phyloP scores from a whole-genome alignment of 148 eudicot genomes.

The Talinum fruticosum region DNA sequence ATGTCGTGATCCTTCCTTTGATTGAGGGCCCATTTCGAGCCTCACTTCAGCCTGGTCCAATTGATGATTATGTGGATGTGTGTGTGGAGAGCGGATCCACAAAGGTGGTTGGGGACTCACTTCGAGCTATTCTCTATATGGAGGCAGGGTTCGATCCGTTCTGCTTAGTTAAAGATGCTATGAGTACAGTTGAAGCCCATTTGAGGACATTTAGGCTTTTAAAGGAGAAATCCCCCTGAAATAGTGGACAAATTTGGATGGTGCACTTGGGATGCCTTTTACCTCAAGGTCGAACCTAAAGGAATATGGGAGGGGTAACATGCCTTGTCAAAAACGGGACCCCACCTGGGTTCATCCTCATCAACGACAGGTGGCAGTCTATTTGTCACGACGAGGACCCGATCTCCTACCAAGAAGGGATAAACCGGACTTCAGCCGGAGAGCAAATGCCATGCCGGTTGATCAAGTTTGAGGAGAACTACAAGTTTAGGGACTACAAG shows the following conservation, averaged over 20 bases:
- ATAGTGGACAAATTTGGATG: conserved; percentile 90
- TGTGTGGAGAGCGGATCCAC: conserved; percentile 83
- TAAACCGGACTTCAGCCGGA: conserved; percentile 78
- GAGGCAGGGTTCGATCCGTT: conserved; percentile 68
- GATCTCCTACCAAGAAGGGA: conserved; percentile 54
- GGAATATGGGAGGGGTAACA: conserved; percentile 77
- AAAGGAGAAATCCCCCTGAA: conserved; percentile 66
- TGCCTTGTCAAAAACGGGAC: conserved; percentile 67
- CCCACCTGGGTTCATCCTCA: conserved; percentile 78
- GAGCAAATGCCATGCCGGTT: conserved; percentile 97
- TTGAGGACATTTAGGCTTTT: conserved; percentile 69
- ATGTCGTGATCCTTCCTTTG: conserved; percentile 62
- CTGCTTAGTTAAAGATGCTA: conserved; percentile 56
- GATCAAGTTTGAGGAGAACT: conserved; percentile 63
- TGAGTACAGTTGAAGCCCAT: conserved; percentile 50
- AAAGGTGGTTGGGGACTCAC: conserved; percentile 32
- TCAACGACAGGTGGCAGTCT: conserved; percentile 94
- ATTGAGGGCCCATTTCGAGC: conserved; percentile 47
- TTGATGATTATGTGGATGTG: conserved; percentile 31
- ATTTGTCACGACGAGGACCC: conserved; percentile 87
- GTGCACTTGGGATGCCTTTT: conserved; percentile 99
- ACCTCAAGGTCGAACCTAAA: conserved; percentile 68
- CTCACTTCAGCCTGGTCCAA: too few species aligned
- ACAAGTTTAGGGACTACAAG: conserved; percentile 70
- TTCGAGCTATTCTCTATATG: conserved; percentile 47